These are phyloP conservation scores for Sporobolomyces roseus DNA, from an alignment of 768 basidiomycete genomes.

Conservation along the genomic window DNA sequence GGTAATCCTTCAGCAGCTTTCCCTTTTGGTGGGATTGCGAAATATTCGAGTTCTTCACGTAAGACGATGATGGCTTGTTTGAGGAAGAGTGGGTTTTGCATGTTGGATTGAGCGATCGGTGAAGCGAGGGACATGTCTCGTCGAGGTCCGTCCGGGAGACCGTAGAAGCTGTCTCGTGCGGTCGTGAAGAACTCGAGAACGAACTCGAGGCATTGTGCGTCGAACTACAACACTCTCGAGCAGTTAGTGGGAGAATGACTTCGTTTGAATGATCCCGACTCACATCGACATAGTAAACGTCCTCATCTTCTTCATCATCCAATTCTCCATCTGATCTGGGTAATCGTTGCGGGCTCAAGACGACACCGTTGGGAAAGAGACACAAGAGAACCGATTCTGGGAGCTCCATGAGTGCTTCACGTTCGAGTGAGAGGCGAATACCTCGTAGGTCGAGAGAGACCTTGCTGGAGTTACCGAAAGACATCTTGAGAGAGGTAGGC, in stretches of 20 bases:
- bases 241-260: too few relatives aligned
- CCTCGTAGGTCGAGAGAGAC: constrained; percentile 88
- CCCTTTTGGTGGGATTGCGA: constrained; percentile 77
- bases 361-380: constrained; percentile 93
- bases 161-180: constrained; percentile 88
- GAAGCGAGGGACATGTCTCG: constrained; percentile 35
- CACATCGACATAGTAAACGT: constrained; percentile 94
- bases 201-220: constrained; percentile 91
- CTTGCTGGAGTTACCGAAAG: constrained; percentile 30
- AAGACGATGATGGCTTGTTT: constrained; percentile 99
- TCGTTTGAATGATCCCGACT: too few relatives aligned
- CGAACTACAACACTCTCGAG: too few relatives aligned
- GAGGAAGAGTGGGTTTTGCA: constrained; percentile 81
- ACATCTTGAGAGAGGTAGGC: constrained; percentile 17
- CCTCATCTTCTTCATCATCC: constrained; percentile 76
- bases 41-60: constrained; percentile 96
- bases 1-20: too few relatives aligned
- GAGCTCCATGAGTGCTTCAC: constrained; percentile 96
- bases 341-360: constrained; percentile 69
- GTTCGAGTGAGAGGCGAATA: constrained; percentile 84
- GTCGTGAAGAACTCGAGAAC: constrained; percentile 86
- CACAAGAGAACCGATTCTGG: constrained; percentile 95
- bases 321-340: constrained; percentile 57
- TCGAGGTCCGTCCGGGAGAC: constrained; percentile 51
- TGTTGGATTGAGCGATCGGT: constrained; percentile 47